Evolutionary conservation across 305 asterid genomes (phyloP).

Genomic region (Andrographis paniculata): DNA sequence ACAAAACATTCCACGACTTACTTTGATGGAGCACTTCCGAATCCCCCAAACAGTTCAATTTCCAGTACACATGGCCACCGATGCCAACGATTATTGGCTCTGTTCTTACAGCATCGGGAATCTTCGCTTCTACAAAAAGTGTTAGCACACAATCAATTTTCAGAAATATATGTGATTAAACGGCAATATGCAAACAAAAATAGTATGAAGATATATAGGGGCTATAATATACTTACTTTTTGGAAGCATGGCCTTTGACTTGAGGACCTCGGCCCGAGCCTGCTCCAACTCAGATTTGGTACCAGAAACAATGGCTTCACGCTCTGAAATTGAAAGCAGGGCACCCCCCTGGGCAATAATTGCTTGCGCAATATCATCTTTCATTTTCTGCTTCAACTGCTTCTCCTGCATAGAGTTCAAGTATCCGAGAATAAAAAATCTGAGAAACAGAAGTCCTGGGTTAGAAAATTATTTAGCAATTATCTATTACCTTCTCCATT

Average conservation of each 20-base stretch:
- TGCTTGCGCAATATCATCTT: conserved; percentile 45
- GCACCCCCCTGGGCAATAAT: conserved; percentile 37
- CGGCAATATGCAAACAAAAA: neutral
- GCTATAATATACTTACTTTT: conserved; percentile 24
- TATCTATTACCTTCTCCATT: no score
- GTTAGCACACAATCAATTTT: neutral
- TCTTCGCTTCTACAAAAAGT: conserved; percentile 34
- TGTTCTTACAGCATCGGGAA: conserved; percentile 38
- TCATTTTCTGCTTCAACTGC: conserved; percentile 53
- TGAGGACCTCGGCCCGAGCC: conserved; percentile 51
- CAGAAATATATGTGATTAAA: conserved; percentile 4
- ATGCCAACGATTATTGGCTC: conserved; percentile 34
- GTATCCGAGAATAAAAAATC: conserved; percentile 1
- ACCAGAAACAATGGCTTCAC: conserved; percentile 40
- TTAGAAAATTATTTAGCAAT: no score
- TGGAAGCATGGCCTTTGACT: conserved; percentile 27
- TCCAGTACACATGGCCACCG: conserved; percentile 60
- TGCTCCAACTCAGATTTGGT: conserved; percentile 37
- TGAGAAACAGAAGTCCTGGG: no score
- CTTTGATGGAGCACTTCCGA: conserved; percentile 53
- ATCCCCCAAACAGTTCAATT: conserved; percentile 30
- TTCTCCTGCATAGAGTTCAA: conserved; percentile 41
- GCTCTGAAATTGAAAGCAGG: conserved; percentile 46
- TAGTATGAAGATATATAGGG: no score
- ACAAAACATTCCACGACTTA: conserved; percentile 21